Percentiles rank a stretch among this genome's conserved stretches.
Evolutionary conservation across 2,329 filamentous ascomycete species (phyloP).

Genomic region (Colletotrichum sp.): DNA sequence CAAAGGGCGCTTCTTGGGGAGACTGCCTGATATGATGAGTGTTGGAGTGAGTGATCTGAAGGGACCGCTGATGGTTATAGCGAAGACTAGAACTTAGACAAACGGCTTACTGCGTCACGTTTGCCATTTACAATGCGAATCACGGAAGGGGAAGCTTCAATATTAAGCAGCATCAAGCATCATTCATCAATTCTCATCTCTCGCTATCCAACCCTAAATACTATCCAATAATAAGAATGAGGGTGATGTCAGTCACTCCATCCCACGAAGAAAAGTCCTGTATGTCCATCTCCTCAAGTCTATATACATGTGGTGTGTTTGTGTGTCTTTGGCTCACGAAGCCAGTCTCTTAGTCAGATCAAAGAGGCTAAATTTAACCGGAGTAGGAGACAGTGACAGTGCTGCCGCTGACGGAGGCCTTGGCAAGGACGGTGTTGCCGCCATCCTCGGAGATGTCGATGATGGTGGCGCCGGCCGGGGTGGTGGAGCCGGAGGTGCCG

Average conservation of each 20-base stretch:
- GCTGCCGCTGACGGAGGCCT: slow-evolving; percentile 10
- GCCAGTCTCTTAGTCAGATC: background rate
- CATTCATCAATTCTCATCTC: background rate
- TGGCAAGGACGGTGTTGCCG: slow-evolving; percentile 8
- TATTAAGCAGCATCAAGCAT: background rate
- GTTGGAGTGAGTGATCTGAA: background rate
- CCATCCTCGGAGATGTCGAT: slow-evolving; percentile 22
- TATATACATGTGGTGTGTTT: background rate
- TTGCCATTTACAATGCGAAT: background rate
- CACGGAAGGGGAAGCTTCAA: background rate
- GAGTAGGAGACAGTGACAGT: slow-evolving; percentile 11
- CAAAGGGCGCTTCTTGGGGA: background rate
- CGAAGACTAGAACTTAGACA: background rate
- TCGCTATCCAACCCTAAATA: background rate
- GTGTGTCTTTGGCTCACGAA: background rate
- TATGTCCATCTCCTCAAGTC: background rate
- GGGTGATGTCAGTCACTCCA: background rate
- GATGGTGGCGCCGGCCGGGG: slow-evolving; percentile 20
- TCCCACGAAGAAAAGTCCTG: background rate
- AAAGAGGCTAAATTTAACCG: background rate
- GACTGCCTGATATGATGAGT: background rate
- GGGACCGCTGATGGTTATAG: background rate
- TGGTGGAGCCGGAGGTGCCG: slow-evolving; percentile 23
- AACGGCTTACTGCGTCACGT: background rate
- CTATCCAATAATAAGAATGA: background rate